Evolutionary conservation across 1,139 yeast genomes (phyloP).

Genomic region (Hyphopichia khmerensis): DNA sequence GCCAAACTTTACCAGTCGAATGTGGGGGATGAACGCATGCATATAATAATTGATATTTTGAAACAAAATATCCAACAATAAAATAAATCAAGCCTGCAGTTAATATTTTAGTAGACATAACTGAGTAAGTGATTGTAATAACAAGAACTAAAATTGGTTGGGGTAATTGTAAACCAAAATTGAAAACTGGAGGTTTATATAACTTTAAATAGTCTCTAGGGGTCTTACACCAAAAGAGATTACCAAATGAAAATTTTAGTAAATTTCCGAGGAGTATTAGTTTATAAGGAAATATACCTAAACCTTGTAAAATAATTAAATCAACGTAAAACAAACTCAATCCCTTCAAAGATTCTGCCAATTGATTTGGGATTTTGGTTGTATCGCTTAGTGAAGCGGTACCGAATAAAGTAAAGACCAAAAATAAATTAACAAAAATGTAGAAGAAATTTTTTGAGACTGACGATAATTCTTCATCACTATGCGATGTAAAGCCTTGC

Average conservation of each 20-base stretch:
- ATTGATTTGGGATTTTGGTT: slow-evolving; percentile 61
- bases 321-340: slow-evolving; percentile 73
- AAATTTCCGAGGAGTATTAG: slow-evolving; percentile 66
- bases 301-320: slow-evolving; percentile 69
- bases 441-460: slow-evolving; percentile 81
- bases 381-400: slow-evolving; percentile 76
- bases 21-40: slow-evolving; percentile 71
- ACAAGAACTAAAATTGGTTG: slow-evolving; percentile 64
- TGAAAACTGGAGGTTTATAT: slow-evolving; percentile 63
- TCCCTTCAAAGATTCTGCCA: slow-evolving; percentile 69
- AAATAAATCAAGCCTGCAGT: slow-evolving; percentile 66
- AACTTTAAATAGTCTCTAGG: slow-evolving; percentile 49
- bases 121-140: slow-evolving; percentile 60
- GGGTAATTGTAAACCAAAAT: slow-evolving; percentile 63
- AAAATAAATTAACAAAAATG: slow-evolving; percentile 78
- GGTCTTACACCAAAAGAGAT: slow-evolving; percentile 50
- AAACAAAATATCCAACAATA: slow-evolving; percentile 60
- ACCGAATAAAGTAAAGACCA: slow-evolving; percentile 81
- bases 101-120: slow-evolving; percentile 63
- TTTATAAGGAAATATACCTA: slow-evolving; percentile 77
- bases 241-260: slow-evolving; percentile 54
- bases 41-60: slow-evolving; percentile 63
- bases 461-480: slow-evolving; percentile 78
- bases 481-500: slow-evolving; percentile 78
- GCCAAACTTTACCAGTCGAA: slow-evolving; percentile 73